These are phyloP conservation scores for Aspergillus tamarii DNA, from an alignment of 2,329 filamentous ascomycete species.

Conservation along the genomic window DNA sequence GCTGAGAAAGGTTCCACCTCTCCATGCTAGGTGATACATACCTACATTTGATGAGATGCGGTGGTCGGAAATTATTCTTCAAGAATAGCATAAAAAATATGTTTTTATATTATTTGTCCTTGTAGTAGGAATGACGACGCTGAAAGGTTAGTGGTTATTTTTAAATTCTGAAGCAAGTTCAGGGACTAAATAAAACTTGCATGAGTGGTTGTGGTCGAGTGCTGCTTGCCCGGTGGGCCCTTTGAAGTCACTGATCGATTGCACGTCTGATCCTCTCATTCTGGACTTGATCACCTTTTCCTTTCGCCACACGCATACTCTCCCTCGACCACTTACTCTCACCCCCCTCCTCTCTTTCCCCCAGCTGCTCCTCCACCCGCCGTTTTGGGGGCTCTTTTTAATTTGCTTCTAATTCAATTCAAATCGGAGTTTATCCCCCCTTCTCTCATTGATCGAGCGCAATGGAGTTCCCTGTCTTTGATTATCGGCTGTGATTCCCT, in stretches of 20 bases:
- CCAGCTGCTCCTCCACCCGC: background rate
- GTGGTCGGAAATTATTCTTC: background rate
- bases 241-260: slow-evolving; percentile 8
- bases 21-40: background rate
- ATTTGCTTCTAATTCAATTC: background rate
- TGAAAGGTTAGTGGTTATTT: background rate
- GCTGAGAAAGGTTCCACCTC: background rate
- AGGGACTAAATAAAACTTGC: background rate
- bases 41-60: background rate
- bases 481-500: slow-evolving; percentile 21
- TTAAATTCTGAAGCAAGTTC: background rate
- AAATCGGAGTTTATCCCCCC: background rate
- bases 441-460: slow-evolving; percentile 3
- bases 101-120: background rate
- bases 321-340: background rate
- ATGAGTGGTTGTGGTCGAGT: slow-evolving; percentile 1
- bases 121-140: background rate
- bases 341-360: background rate
- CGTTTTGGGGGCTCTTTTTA: background rate
- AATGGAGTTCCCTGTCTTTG: slow-evolving; percentile 16
- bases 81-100: background rate
- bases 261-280: slow-evolving; percentile 11
- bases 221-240: background rate
- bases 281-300: slow-evolving; percentile 10
- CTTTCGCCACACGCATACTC: slow-evolving; percentile 6